A percentile compares a stretch with the other conserved stretches of the same genome.
These are phyloP conservation scores for Gamarada debralockiae DNA, from an alignment of 495 filamentous ascomycete species.

Conservation along the genomic window DNA sequence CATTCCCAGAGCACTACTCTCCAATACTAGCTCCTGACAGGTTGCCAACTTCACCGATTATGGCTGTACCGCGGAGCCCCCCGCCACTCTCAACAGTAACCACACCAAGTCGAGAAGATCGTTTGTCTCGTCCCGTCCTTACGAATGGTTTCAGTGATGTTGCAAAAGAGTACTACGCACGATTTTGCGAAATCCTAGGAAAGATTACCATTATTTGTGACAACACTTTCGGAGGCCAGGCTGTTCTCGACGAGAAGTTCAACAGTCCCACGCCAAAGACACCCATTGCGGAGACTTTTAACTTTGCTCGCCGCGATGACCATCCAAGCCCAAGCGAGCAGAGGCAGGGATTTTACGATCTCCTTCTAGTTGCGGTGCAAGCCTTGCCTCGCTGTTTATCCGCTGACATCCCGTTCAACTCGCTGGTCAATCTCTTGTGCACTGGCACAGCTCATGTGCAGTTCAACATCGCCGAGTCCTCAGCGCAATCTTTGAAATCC, in stretches of 20 bases:
- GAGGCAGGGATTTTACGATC: conserved; percentile 91
- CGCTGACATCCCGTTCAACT: conserved; percentile 86
- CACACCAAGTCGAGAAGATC: conserved; percentile 44
- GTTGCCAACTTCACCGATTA: conserved; percentile 47
- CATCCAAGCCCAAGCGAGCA: conserved; percentile 70
- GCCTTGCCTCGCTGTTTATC: conserved; percentile 91
- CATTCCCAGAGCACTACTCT: conserved; percentile 67
- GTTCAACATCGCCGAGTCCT: conserved; percentile 85
- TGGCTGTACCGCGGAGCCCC: conserved; percentile 37
- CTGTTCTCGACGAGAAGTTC: conserved; percentile 92
- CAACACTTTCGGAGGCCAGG: conserved; percentile 94
- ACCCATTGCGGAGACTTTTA: conserved; percentile 90
- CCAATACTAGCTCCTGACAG: conserved; percentile 36
- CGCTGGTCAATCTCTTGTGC: conserved; percentile 90
- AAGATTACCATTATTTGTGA: conserved; percentile 96
- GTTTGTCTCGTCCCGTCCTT: conserved; percentile 71
- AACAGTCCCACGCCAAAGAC: conserved; percentile 82
- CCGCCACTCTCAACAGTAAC: conserved; percentile 3
- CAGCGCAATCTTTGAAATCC: conserved; percentile 87
- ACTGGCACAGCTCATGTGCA: conserved; percentile 96
- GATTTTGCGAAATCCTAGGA: conserved; percentile 91
- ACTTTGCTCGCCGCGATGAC: conserved; percentile 79
- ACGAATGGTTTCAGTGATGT: conserved; percentile 67
- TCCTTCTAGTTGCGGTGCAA: conserved; percentile 93
- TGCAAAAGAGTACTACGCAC: conserved; percentile 76